phyloP scores from a whole-genome alignment of 345 rosid genomes.

The Kandelia obovata region DNA sequence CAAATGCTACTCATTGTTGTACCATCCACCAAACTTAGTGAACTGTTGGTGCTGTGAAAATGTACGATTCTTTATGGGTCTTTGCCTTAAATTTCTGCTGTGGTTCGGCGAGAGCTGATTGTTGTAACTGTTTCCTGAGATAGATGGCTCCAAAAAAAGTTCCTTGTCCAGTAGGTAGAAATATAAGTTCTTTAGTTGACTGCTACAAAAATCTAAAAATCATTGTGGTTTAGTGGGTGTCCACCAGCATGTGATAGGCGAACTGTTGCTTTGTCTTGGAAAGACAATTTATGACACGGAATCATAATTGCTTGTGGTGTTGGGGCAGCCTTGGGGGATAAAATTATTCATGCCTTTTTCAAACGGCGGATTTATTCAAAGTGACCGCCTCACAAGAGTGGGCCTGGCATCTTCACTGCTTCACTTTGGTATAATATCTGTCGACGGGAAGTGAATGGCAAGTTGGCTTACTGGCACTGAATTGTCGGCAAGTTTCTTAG shows the following conservation, averaged over 20 bases:
- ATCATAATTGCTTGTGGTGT: not conserved
- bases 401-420: too few species aligned
- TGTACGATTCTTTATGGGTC: slow-evolving; percentile 8
- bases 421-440: too few species aligned
- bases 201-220: not conserved
- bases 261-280: not conserved
- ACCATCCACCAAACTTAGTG: slow-evolving; percentile 14
- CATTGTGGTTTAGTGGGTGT: not conserved
- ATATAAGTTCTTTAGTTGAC: not conserved
- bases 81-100: not conserved
- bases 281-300: not conserved
- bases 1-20: slow-evolving; percentile 8
- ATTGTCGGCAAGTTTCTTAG: too few species aligned
- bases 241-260: not conserved
- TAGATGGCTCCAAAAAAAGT: not conserved
- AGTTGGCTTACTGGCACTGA: too few species aligned
- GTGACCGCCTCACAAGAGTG: too few species aligned
- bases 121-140: not conserved
- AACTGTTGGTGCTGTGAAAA: slow-evolving; percentile 3
- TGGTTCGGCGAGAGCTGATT: slow-evolving; percentile 10
- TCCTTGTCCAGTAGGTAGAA: not conserved
- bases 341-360: too few species aligned
- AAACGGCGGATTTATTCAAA: too few species aligned
- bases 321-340: not conserved
- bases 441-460: too few species aligned